Evolutionary conservation across 371 early-diverging fungal genomes (phyloP).

Genomic region (Mortierella sp.): DNA sequence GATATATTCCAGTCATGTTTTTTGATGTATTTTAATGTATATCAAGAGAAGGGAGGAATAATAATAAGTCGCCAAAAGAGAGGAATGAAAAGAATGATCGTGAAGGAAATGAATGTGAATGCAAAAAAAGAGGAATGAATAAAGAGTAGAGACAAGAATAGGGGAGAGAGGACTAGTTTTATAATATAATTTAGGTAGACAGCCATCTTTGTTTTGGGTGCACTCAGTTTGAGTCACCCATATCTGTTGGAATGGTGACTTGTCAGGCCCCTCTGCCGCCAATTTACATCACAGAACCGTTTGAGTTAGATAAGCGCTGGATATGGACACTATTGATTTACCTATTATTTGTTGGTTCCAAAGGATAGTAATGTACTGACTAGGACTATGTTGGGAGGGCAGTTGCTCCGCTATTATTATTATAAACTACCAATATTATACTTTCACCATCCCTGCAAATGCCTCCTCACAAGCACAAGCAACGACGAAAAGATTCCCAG

Average conservation of each 20-base stretch:
- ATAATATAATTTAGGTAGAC: neutral
- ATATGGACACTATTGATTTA: no score
- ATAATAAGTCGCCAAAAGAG: neutral
- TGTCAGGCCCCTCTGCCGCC: neutral
- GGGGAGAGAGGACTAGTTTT: neutral
- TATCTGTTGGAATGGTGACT: neutral
- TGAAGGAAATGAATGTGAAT: neutral
- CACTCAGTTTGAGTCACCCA: constrained; percentile 7
- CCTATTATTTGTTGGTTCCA: no score
- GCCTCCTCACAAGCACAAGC: constrained; percentile 29
- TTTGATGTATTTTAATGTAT: neutral
- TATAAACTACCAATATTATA: neutral
- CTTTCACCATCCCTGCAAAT: constrained; percentile 37
- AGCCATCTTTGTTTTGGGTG: neutral
- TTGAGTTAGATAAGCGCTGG: neutral
- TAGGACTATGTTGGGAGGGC: no score
- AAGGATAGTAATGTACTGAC: no score
- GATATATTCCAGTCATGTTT: constrained; percentile 72
- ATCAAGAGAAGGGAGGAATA: neutral
- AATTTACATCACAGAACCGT: neutral
- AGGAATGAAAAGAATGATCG: neutral
- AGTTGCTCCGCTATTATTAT: constrained; percentile 3
- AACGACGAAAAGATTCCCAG: constrained; percentile 18
- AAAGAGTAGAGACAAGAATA: neutral
- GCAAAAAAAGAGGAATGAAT: neutral